Conservation (phyloP, 306 rosid genomes). For the Aeschynomene evenia region DNA sequence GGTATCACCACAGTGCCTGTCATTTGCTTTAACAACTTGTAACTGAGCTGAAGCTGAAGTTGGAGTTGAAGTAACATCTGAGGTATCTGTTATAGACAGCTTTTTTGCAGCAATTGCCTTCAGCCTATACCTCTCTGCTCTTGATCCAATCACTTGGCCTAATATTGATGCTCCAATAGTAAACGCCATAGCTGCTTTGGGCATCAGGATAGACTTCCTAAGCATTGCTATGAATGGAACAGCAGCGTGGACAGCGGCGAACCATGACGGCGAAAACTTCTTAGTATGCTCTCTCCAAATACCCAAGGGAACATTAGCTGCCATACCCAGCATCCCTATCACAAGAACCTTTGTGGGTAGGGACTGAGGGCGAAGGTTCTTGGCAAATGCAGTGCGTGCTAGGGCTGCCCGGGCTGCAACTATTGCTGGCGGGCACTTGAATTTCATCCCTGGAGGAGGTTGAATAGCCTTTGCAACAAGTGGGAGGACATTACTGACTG, state of each 20-base stretch:
- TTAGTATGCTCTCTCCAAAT: slow-evolving; percentile 95
- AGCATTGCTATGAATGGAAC: slow-evolving; percentile 98
- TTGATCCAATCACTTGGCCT: slow-evolving; percentile 93
- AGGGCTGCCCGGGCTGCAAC: slow-evolving; percentile 95
- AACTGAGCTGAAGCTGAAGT: slow-evolving; percentile 35
- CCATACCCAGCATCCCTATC: slow-evolving; percentile 92
- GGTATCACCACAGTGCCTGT: slow-evolving; percentile 58
- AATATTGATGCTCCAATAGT: slow-evolving; percentile 90
- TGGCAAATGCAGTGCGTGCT: slow-evolving; percentile 81
- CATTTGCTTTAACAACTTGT: slow-evolving; percentile 37
- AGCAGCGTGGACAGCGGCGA: slow-evolving; percentile 93
- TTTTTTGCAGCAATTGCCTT: slow-evolving; percentile 53
- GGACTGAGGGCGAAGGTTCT: slow-evolving; percentile 92
- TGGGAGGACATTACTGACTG: slow-evolving; percentile 82
- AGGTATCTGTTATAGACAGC: slow-evolving; percentile 37
- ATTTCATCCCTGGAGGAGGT: slow-evolving; percentile 81
- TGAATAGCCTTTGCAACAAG: slow-evolving; percentile 86
- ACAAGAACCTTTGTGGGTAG: slow-evolving; percentile 89
- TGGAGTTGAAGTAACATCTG: slow-evolving; percentile 23
- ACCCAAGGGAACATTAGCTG: slow-evolving; percentile 92
- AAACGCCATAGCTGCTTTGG: slow-evolving; percentile 96
- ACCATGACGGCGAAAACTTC: slow-evolving; percentile 95
- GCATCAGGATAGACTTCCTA: slow-evolving; percentile 89
- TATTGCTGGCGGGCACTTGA: slow-evolving; percentile 72
- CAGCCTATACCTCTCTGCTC: slow-evolving; percentile 82